phyloP scores from a whole-genome alignment of 768 basidiomycete species.

The Coprinopsis marcescibilis region DNA sequence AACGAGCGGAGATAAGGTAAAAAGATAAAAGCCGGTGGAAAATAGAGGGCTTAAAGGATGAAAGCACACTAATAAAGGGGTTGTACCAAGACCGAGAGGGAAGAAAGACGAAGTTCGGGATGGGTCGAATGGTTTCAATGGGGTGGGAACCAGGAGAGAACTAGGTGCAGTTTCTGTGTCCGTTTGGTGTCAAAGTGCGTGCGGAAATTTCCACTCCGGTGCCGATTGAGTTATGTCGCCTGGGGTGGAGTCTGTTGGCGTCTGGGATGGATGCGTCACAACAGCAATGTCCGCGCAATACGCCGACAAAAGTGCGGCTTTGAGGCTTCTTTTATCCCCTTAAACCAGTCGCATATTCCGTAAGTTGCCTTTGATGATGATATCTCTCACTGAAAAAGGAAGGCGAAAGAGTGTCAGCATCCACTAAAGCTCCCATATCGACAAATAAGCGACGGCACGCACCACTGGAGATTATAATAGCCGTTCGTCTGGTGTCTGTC shows the following conservation, averaged over 20 bases:
- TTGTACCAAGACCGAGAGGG: too few species aligned
- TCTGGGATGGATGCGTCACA: neutral
- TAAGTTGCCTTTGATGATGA: conserved; percentile 63
- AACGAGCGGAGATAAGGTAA: too few species aligned
- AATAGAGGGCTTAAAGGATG: too few species aligned
- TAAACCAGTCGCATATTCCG: conserved; percentile 51
- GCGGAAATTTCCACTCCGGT: too few species aligned
- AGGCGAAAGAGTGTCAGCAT: conserved; percentile 6
- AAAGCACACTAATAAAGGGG: too few species aligned
- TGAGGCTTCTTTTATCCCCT: neutral
- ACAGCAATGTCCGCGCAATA: neutral
- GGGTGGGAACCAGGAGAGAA: too few species aligned
- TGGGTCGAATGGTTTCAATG: too few species aligned
- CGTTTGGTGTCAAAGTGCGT: too few species aligned
- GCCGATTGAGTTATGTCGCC: neutral
- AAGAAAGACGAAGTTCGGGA: too few species aligned
- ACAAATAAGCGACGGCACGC: conserved; percentile 18
- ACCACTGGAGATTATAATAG: conserved; percentile 72
- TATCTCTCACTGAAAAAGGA: conserved; percentile 51
- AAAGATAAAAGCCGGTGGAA: too few species aligned
- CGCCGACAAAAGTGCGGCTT: conserved; percentile 2
- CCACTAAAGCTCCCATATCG: neutral
- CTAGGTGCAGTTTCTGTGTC: too few species aligned
- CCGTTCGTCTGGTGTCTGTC: conserved; percentile 71
- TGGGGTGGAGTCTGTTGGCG: neutral